These are phyloP conservation scores for Sclerotiophoma versabilis DNA, from an alignment of 2,329 filamentous ascomycete species.

Conservation along the genomic window DNA sequence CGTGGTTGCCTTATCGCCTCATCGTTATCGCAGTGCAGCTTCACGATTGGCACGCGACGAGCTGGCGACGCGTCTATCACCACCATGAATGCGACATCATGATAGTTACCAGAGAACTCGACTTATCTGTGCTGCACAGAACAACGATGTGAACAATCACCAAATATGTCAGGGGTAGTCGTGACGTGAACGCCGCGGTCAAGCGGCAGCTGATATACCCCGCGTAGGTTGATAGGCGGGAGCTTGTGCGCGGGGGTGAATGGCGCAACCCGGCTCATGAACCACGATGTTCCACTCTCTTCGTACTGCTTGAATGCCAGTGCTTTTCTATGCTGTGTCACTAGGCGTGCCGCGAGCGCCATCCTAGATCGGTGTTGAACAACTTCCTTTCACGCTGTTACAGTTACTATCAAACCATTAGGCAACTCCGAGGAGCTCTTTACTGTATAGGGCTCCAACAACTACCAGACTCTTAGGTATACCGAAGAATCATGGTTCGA, in stretches of 20 bases:
- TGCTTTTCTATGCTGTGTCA: not conserved
- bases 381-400: not conserved
- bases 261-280: conserved; percentile 21
- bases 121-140: not conserved
- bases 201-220: conserved; percentile 32
- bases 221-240: conserved; percentile 36
- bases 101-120: not conserved
- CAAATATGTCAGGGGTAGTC: conserved; percentile 1
- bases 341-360: not conserved
- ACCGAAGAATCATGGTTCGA: too few relatives aligned
- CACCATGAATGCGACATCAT: not conserved
- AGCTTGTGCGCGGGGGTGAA: conserved; percentile 35
- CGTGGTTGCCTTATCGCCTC: conserved; percentile 29
- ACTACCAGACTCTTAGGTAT: not conserved
- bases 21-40: conserved; percentile 19
- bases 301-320: not conserved
- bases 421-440: conserved; percentile 3
- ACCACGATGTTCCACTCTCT: not conserved
- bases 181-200: conserved; percentile 27
- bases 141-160: not conserved
- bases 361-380: not conserved
- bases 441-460: not conserved
- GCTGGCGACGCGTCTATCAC: not conserved
- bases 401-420: not conserved
- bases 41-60: not conserved